Percentiles rank a stretch among this genome's conserved stretches.
Conservation (phyloP, 352 stramenopile species). For the Phytophthora uliginosa region DNA sequence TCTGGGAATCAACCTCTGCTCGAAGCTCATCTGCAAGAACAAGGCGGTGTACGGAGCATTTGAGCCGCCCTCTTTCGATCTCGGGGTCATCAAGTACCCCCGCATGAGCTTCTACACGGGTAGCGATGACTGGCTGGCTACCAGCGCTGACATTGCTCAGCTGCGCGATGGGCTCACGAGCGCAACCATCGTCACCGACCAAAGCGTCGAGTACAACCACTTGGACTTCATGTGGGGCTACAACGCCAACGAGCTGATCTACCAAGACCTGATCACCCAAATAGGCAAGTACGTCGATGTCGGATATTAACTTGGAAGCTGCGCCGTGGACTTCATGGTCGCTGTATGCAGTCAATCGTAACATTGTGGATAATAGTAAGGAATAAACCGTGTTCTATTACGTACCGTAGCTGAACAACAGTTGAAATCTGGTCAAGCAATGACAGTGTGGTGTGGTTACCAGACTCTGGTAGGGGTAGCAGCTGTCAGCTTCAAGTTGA, state of each 20-base stretch:
- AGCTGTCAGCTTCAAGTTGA: too few species aligned
- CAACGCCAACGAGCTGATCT: conserved; percentile 65
- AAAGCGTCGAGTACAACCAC: conserved; percentile 65
- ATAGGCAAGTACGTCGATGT: conserved; percentile 65
- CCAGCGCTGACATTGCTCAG: conserved; percentile 52
- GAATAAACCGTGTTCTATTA: not conserved
- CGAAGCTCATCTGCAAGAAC: conserved; percentile 63
- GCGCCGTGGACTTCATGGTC: not conserved
- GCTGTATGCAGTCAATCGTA: not conserved
- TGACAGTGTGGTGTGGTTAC: too few species aligned
- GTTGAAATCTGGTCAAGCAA: not conserved
- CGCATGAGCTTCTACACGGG: conserved; percentile 64
- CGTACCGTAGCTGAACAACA: not conserved
- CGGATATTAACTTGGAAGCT: conserved; percentile 43
- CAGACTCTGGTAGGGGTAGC: too few species aligned
- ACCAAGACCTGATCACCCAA: conserved; percentile 62
- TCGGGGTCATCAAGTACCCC: conserved; percentile 58
- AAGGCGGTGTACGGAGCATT: conserved; percentile 62
- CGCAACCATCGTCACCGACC: conserved; percentile 63
- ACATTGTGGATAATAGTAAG: not conserved
- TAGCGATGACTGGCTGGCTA: conserved; percentile 62
- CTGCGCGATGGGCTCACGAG: conserved; percentile 50
- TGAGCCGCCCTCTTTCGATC: conserved; percentile 55
- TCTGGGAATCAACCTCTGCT: conserved; percentile 52
- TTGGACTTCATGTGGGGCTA: conserved; percentile 81